Conservation (phyloP, 495 filamentous ascomycete species). For the Penicillium psychrofluorescens region DNA sequence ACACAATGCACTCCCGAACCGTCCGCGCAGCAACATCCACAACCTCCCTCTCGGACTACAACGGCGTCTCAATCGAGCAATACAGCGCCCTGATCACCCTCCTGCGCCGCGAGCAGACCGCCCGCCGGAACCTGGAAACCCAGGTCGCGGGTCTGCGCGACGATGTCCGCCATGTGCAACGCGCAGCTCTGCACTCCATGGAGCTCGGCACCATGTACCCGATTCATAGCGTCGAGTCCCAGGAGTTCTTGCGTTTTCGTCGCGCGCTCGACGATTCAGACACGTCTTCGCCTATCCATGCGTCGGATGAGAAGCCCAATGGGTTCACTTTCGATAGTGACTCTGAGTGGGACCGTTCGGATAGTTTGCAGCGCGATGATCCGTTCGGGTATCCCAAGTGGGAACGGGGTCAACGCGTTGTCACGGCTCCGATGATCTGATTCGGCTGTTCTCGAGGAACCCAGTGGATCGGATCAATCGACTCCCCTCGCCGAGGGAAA, state of each 20-base stretch:
- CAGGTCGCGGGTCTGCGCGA: conserved; percentile 45
- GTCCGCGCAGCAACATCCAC: conserved; percentile 25
- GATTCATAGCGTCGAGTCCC: conserved; percentile 25
- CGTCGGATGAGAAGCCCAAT: conserved; percentile 6
- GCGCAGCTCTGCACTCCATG: conserved; percentile 26
- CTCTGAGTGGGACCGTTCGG: conserved; percentile 13
- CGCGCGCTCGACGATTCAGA: conserved; percentile 16
- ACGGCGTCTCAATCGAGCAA: conserved; percentile 46
- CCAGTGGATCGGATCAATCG: too few relatives aligned
- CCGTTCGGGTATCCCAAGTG: conserved; percentile 16
- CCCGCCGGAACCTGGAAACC: conserved; percentile 44
- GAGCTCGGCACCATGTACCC: conserved; percentile 30
- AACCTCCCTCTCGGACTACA: conserved; percentile 23
- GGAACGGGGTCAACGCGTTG: conserved; percentile 10
- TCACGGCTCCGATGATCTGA: conserved; percentile 18
- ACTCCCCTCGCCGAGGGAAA: too few relatives aligned
- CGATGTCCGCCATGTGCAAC: conserved; percentile 38
- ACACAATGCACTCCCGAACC: conserved; percentile 18
- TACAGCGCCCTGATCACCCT: conserved; percentile 50
- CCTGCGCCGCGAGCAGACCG: conserved; percentile 48
- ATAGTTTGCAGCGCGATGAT: conserved; percentile 8
- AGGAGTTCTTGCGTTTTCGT: conserved; percentile 27
- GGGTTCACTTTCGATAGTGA: conserved; percentile 6
- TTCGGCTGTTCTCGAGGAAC: not conserved
- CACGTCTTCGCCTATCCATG: conserved; percentile 4